These are phyloP conservation scores for Mucor irregularis DNA, from an alignment of 371 early-diverging fungal genomes.

Conservation along the genomic window DNA sequence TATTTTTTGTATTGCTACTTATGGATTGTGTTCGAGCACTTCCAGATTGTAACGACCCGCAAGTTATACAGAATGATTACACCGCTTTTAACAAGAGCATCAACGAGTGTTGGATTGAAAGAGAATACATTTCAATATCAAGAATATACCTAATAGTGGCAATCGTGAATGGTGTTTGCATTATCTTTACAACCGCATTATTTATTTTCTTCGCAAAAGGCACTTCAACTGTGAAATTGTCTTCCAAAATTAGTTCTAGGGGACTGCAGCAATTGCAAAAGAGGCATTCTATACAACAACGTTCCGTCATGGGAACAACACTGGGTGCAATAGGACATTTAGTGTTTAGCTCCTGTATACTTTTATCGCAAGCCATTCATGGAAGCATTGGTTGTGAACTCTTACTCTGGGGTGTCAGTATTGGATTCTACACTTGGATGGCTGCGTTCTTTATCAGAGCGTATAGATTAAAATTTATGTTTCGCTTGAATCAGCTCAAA, in stretches of 20 bases:
- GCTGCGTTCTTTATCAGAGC: conserved; percentile 35
- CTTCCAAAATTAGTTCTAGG: no score
- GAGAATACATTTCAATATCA: neutral
- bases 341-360: conserved; percentile 24
- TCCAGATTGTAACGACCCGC: conserved; percentile 8
- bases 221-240: no score
- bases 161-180: conserved; percentile 1
- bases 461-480: conserved; percentile 28
- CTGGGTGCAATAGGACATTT: conserved; percentile 41
- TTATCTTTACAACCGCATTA: conserved; percentile 8
- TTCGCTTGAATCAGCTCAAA: conserved; percentile 27
- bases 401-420: conserved; percentile 25
- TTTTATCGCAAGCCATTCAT: conserved; percentile 22
- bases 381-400: conserved; percentile 22
- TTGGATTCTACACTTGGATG: conserved; percentile 41
- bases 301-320: conserved; percentile 27
- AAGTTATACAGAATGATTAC: neutral
- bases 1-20: no score
- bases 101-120: neutral
- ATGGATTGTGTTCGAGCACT: no score
- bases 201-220: neutral
- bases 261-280: neutral
- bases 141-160: conserved; percentile 7
- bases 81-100: neutral
- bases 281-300: conserved; percentile 21